Evolutionary conservation across 306 rosid species (phyloP), one percentile per base, ranked within the genome.

Genomic region (Pyrus betulifolia): DNA sequence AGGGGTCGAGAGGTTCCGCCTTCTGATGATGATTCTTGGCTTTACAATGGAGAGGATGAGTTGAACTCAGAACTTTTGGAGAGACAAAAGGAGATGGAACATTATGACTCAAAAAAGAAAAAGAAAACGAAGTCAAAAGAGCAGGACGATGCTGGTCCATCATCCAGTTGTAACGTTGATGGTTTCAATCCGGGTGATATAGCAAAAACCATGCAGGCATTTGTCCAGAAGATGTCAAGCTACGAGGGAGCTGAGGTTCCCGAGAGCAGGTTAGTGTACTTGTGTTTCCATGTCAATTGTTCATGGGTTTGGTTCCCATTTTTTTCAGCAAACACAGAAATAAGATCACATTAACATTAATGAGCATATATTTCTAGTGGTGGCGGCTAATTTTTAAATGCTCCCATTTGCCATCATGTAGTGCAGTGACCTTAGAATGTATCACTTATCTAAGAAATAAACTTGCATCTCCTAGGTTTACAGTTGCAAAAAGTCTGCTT

Each of bases 211-310:
- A 95, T 95, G 99, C 85, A 87, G 78, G 85, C 89, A 35, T 92
- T 96, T 89, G 93, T 96, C 77, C 81, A 84, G 63, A 89, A 82
- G 78, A 78, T 96, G 80, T 96, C 97, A 75, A 90, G 97, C 87
- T 92, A 84, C 75, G 74, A 96, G 83, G 97, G 99, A 72, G 99
- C 92, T 68, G 97, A 96, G 84, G 90, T 93, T 80, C 93, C 93
- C 11, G 87, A 86, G 73, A 84, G 87, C 87, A 88, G 96, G 98
- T 92, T 77, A 64, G 90, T 71, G 25, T 72, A 22, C 44, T 44
- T 35, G 9, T 27, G 17, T 70, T 45, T 28, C 11, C 8, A 8
- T 18, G 28, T 60, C 27, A 23, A 6, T 73, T 23, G 54, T 23
- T 73, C 68, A 42, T 58, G 18, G 33, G 38, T n/a, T 13, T 63